Base-by-base conservation (phyloP, 129 eudicot species). In the Arctium lappa region DNA sequence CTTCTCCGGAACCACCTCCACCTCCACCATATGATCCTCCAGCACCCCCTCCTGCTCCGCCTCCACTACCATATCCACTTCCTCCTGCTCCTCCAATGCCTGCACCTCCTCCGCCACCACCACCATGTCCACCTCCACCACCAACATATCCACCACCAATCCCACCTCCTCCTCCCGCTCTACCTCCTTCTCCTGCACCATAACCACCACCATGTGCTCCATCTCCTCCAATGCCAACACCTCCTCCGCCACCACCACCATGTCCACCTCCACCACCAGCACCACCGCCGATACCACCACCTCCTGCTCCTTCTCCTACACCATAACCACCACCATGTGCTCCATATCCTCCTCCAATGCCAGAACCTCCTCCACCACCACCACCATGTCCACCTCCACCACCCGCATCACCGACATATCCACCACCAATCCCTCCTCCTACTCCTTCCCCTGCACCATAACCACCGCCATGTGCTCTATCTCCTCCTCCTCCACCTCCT, bases 311-410 rank as follows among this genome's bases (percentile, higher is more conserved):
- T 72, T 56, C 65, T 56, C 83, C 83, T 16, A 53, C 86, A 33
- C 86, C 86, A 71, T 56, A 56, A 16, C 65, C 65, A 56, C 65
- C 65, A 16, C 65, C 65, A 73, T 81, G 84, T 56, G 65, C 65
- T 56, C 65, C 65, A 56, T 16, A 27, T 13, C 65, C 65, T 56
- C 72, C 77, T 29, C 31, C 50, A 1, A 73, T 78, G 4, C 74
- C 53, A 11, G 73, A 74, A 8, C 69, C 78, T 37, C 85, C 89
- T 22, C 69, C 82, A 3, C 85, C 89, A 36, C 77, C 77, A 2
- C 84, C 85, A 4, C 85, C 91, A 42, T 87, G 85, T 1, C 87
- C 83, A 42, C 82, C 80, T 1, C 80, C 85, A 77, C 88, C 88
- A 29, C 83, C 53, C 9, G 53, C 81, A 10, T n/a, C 87, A 65